These are phyloP conservation scores for Puya raimondii DNA, from an alignment of 176 grass and related monocot species.

Conservation along the genomic window DNA sequence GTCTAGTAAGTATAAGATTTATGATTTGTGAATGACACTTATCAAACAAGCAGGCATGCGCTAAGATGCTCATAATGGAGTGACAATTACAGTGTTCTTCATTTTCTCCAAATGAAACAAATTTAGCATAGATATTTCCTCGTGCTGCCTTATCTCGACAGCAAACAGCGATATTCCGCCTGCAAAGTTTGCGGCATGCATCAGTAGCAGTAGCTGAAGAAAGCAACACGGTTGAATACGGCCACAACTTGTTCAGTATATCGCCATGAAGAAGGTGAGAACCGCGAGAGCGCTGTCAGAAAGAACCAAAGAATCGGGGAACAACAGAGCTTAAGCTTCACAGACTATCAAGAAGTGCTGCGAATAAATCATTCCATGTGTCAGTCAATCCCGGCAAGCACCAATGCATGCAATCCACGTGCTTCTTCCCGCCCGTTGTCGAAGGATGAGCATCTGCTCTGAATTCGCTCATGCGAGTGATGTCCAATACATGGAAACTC, in stretches of 20 bases:
- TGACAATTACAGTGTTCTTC: neutral
- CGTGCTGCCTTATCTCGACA: neutral
- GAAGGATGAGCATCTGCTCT: constrained; percentile 98
- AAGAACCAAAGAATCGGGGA: neutral
- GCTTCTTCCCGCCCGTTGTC: constrained; percentile 64
- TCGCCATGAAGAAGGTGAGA: neutral
- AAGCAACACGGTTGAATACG: neutral
- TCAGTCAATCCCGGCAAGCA: constrained; percentile 83
- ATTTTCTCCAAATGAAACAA: neutral
- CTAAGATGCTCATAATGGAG: neutral
- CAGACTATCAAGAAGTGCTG: constrained; percentile 27
- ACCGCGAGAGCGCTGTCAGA: neutral
- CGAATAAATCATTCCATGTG: constrained; percentile 77
- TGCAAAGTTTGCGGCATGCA: neutral
- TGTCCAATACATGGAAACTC: constrained; percentile 54
- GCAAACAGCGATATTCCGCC: no score
- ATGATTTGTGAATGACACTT: no score
- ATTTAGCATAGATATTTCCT: neutral
- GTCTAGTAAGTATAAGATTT: no score
- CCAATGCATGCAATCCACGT: constrained; percentile 99
- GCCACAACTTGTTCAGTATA: neutral
- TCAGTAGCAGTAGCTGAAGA: neutral
- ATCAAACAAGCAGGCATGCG: no score
- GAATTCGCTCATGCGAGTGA: constrained; percentile 74
- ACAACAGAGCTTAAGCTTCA: neutral